A percentile compares a stretch with the other conserved stretches of the same genome.
phyloP scores from a whole-genome alignment of 257 asterid genomes.

The Henckelia pumila region DNA sequence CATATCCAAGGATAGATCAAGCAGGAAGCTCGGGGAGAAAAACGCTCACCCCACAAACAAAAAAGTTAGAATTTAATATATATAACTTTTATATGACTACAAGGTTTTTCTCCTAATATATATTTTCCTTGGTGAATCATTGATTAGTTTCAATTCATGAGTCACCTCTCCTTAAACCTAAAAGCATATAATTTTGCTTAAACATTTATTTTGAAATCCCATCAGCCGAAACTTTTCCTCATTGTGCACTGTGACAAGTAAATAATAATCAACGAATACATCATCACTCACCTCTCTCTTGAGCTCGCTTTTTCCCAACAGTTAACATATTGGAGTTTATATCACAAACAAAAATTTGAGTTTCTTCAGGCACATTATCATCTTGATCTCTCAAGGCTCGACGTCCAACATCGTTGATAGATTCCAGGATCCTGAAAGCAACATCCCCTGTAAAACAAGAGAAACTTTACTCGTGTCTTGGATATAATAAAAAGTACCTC shows the following conservation, averaged over 20 bases:
- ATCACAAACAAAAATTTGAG: constrained; percentile 76
- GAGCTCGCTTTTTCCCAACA: constrained; percentile 82
- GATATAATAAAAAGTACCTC: constrained; percentile 17
- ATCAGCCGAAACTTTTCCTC: not conserved
- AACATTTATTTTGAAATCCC: not conserved
- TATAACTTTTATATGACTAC: not conserved
- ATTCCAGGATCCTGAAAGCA: constrained; percentile 84
- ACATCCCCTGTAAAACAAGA: constrained; percentile 79
- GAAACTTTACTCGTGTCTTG: constrained; percentile 27
- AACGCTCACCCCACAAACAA: not conserved
- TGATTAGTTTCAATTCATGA: no score
- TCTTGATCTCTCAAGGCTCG: constrained; percentile 67
- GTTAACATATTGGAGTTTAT: constrained; percentile 83
- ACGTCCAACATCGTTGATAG: constrained; percentile 42
- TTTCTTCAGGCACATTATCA: constrained; percentile 61
- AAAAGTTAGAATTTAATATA: no score
- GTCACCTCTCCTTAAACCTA: not conserved
- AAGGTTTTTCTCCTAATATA: not conserved
- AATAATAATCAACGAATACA: not conserved
- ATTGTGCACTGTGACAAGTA: not conserved
- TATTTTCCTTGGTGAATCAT: not conserved
- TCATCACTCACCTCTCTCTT: constrained; percentile 58
- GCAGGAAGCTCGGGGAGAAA: not conserved
- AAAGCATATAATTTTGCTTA: not conserved
- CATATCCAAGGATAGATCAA: not conserved